phyloP scores from a whole-genome alignment of 2,329 filamentous ascomycete genomes.

The Ceratocystis variospora region DNA sequence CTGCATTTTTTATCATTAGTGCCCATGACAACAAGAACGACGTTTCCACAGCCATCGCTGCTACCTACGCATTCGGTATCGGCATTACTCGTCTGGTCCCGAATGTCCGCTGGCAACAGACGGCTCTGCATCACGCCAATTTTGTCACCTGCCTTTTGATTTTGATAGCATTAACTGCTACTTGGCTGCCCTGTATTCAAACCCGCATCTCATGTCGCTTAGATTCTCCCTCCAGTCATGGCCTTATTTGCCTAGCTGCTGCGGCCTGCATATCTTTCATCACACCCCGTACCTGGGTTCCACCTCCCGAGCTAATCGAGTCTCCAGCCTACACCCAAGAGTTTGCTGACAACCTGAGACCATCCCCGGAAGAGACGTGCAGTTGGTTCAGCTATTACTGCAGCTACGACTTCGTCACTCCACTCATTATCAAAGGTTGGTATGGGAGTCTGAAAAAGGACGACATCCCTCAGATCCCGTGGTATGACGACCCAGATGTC shows the following conservation, averaged over 20 bases:
- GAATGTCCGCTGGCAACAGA: slow-evolving; percentile 24
- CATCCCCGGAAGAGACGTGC: slow-evolving; percentile 39
- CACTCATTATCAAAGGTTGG: slow-evolving; percentile 35
- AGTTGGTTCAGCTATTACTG: slow-evolving; percentile 41
- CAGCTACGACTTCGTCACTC: slow-evolving; percentile 38
- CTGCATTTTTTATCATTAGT: slow-evolving; percentile 30
- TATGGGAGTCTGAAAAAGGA: slow-evolving; percentile 33
- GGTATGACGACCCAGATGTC: slow-evolving; percentile 41
- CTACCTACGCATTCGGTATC: slow-evolving; percentile 32
- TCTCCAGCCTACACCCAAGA: slow-evolving; percentile 8
- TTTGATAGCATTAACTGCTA: slow-evolving; percentile 27
- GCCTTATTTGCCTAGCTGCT: slow-evolving; percentile 24
- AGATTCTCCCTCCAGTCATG: slow-evolving; percentile 14
- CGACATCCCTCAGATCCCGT: slow-evolving; percentile 36
- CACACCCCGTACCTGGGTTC: slow-evolving; percentile 39
- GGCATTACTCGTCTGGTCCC: slow-evolving; percentile 34
- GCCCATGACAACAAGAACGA: slow-evolving; percentile 26
- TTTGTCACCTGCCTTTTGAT: slow-evolving; percentile 30
- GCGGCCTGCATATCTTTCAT: slow-evolving; percentile 30
- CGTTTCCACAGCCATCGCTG: slow-evolving; percentile 27
- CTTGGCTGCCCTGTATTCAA: slow-evolving; percentile 34
- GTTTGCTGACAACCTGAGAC: slow-evolving; percentile 22
- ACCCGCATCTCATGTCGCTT: slow-evolving; percentile 25
- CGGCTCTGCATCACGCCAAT: slow-evolving; percentile 36
- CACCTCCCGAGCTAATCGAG: slow-evolving; percentile 25